Percentiles rank a stretch among this genome's conserved stretches.
These are phyloP conservation scores for Hypsizygus ulmarius DNA, from an alignment of 1,284 basidiomycete species.

Conservation along the genomic window DNA sequence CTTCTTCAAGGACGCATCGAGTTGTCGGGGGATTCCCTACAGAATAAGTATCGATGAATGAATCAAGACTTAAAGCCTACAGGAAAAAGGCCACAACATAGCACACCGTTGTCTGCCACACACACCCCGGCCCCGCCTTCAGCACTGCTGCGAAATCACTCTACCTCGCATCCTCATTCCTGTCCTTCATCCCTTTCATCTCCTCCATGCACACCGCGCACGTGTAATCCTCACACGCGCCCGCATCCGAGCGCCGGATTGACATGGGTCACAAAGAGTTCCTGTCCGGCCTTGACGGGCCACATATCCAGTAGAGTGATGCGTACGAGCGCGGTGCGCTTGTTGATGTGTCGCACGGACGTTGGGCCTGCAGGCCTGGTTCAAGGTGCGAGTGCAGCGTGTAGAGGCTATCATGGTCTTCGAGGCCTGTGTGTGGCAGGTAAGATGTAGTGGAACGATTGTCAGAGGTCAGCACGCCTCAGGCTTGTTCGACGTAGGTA, in stretches of 20 bases:
- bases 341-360: slow-evolving; percentile 69
- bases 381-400: slow-evolving; percentile 83
- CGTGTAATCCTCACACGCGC: slow-evolving; percentile 67
- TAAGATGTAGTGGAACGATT: neutral
- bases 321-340: slow-evolving; percentile 59
- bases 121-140: slow-evolving; percentile 21
- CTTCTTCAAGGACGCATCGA: too few species aligned
- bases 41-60: too few species aligned
- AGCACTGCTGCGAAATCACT: slow-evolving; percentile 19
- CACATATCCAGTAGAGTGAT: slow-evolving; percentile 69
- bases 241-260: slow-evolving; percentile 55
- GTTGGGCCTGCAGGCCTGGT: slow-evolving; percentile 82
- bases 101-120: slow-evolving; percentile 2
- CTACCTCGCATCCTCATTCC: slow-evolving; percentile 20
- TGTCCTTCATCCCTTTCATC: slow-evolving; percentile 18
- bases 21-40: too few species aligned
- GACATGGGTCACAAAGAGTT: slow-evolving; percentile 79
- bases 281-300: slow-evolving; percentile 69
- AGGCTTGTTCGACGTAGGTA: slow-evolving; percentile 82
- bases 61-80: too few species aligned
- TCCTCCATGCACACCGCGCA: slow-evolving; percentile 67
- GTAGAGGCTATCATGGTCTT: slow-evolving; percentile 86
- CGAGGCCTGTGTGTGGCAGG: slow-evolving; percentile 56
- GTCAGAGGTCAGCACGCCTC: slow-evolving; percentile 42
- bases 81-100: too few species aligned